Evolutionary conservation across 139 green algal genomes (phyloP).

Genomic region (Chlamydomonas sphaeroides): DNA sequence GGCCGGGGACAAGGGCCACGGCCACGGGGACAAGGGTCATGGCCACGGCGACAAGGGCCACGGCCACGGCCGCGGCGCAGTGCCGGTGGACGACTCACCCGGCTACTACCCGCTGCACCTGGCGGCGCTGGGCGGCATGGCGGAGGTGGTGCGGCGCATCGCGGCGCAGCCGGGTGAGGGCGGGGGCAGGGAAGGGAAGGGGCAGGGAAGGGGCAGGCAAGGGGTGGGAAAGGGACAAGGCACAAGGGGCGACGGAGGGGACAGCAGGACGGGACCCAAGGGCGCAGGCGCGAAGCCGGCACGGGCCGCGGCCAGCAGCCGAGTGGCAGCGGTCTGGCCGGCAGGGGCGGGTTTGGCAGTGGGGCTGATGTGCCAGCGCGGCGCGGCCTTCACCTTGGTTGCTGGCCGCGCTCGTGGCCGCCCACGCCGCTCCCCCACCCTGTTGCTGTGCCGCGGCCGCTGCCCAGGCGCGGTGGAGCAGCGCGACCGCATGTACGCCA

Average conservation of each 20-base stretch:
- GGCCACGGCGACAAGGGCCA: neutral
- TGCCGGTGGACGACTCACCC: neutral
- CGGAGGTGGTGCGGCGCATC: constrained; percentile 4
- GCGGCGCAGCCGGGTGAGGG: neutral
- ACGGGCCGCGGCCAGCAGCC: too few relatives aligned
- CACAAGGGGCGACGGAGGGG: too few relatives aligned
- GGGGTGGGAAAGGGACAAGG: too few relatives aligned
- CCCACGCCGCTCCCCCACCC: too few relatives aligned
- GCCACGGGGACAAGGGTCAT: neutral
- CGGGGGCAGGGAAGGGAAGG: neutral
- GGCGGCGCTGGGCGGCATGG: constrained; percentile 22
- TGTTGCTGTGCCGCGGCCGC: neutral
- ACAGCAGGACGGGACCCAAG: too few relatives aligned
- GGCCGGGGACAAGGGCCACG: neutral
- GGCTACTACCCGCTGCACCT: constrained; percentile 35
- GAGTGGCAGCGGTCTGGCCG: too few relatives aligned
- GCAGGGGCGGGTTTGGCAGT: too few relatives aligned
- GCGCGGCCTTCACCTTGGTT: too few relatives aligned
- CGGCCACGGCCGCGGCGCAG: neutral
- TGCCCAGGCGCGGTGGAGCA: constrained; percentile 20
- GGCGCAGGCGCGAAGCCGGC: too few relatives aligned
- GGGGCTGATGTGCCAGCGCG: too few relatives aligned
- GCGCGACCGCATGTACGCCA: constrained; percentile 33
- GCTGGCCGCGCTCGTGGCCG: too few relatives aligned
- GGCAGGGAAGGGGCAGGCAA: neutral